phyloP scores from a whole-genome alignment of 805 yeast species.

The Ogataea polymorpha region DNA sequence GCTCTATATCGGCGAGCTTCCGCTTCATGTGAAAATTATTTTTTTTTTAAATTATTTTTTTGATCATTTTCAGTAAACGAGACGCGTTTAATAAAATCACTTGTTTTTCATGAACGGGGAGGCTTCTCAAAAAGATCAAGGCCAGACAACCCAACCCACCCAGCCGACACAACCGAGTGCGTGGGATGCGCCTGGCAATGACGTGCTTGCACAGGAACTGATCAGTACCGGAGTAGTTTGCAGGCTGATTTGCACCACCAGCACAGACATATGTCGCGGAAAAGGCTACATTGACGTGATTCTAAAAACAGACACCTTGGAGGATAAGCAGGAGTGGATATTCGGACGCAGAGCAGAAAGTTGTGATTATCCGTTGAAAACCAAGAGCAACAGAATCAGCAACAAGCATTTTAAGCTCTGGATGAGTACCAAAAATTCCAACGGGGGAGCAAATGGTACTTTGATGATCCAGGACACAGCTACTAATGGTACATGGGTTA shows the following conservation, averaged over 20 bases:
- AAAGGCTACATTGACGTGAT: conserved; percentile 32
- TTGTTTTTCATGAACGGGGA: conserved; percentile 4
- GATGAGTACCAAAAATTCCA: conserved; percentile 48
- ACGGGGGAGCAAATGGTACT: conserved; percentile 31
- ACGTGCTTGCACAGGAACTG: conserved; percentile 26
- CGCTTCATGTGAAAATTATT: conserved; percentile 5
- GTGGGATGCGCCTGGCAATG: conserved; percentile 24
- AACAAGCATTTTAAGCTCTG: conserved; percentile 69
- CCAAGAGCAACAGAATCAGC: conserved; percentile 63
- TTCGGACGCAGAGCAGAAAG: conserved; percentile 66
- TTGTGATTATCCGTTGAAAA: conserved; percentile 61
- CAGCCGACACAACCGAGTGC: conserved; percentile 39
- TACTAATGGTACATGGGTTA: conserved; percentile 91
- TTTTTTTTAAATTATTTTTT: conserved; percentile 2
- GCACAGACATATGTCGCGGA: conserved; percentile 21
- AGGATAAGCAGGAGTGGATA: conserved; percentile 32
- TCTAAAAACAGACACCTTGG: conserved; percentile 14
- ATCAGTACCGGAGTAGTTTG: conserved; percentile 34
- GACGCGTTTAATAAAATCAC: conserved; percentile 8
- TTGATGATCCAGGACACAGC: conserved; percentile 68
- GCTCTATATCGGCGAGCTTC: conserved; percentile 7
- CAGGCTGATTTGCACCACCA: conserved; percentile 34
- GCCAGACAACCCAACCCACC: conserved; percentile 29
- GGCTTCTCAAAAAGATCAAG: conserved; percentile 6
- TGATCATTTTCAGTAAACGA: not conserved